Evolutionary conservation across 2,329 filamentous ascomycete genomes (phyloP), one percentile per base, ranked within the genome.

Genomic region (Didymella keratinophila): DNA sequence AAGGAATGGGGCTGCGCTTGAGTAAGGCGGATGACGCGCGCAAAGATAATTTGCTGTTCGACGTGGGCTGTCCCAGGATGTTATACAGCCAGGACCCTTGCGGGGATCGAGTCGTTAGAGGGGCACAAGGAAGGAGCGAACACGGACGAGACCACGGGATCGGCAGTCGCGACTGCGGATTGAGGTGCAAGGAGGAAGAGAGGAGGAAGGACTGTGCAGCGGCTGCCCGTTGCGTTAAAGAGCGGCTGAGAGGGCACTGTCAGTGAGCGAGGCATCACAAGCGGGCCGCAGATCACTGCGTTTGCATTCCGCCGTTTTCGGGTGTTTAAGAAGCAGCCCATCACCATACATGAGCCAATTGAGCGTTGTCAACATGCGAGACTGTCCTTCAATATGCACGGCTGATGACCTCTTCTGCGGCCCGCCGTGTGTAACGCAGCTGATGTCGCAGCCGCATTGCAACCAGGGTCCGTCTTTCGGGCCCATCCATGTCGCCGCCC

Each of bases 241-340:
- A 48, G 48, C 55, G 55, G 44, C 49, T 48, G 55, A 48, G 43
- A 34, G 34, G 32, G 16, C 47, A 27, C 23, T 47, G 28, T 9
- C 48, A 42, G 36, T 32, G 43, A 48, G 44, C 28, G 41, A 28
- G n/a, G 34, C 14, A 42, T 27, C 47, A 45, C 48, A 58, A 49
- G 43, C 55, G 55, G 49, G 49, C 56, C 56, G 56, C 21, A 58
- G 50, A 58, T 58, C 56, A 45, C 56, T 58, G 56, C 50, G 45
- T 54, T 50, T 58, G 49, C 55, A 49, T 48, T 58, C 49, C 49
- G 32, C 55, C 55, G 49, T 41, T 57, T 46, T 53, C 56, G 50
- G 56, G 16, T 54, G 50, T 50, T 51, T 50, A 9, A 42, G 25
- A 20, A 42, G 48, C 55, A 57, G 43, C 37, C 34, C 56, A 51